phyloP scores from a whole-genome alignment of 345 rosid species.

The Bruguiera sexangula region DNA sequence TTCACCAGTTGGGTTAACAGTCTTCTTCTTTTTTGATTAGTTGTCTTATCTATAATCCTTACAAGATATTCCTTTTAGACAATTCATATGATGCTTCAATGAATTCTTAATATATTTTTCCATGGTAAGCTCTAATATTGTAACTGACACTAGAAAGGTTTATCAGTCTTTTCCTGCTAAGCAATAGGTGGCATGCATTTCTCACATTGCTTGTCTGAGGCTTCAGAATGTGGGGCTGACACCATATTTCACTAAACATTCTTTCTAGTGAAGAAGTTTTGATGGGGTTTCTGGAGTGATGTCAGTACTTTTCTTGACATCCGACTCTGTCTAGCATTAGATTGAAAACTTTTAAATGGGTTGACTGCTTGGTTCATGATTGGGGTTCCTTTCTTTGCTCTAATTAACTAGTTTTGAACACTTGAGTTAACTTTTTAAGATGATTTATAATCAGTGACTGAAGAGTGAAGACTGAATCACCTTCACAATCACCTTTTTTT shows the following conservation, averaged over 20 bases:
- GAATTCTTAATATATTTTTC: background rate
- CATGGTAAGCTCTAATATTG: background rate
- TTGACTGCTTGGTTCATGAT: background rate
- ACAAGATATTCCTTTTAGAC: background rate
- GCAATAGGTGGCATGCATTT: conserved; percentile 1
- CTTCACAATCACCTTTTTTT: background rate
- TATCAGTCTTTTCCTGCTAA: background rate
- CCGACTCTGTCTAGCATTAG: background rate
- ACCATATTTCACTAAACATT: background rate
- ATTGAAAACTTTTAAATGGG: conserved; percentile 1
- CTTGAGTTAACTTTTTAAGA: background rate
- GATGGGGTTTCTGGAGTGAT: background rate
- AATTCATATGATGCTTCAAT: background rate
- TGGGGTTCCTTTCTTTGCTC: background rate
- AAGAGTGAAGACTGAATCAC: background rate
- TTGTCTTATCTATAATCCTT: background rate
- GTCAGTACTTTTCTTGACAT: conserved; percentile 5
- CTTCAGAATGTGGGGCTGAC: background rate
- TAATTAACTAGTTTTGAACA: background rate
- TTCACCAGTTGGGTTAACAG: background rate
- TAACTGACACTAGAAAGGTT: conserved; percentile 4
- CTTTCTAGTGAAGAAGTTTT: no score
- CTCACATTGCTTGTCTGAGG: background rate
- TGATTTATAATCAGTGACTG: background rate
- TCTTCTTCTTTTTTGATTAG: background rate